Conservation (phyloP, 257 asterid species). For the Ballota nigra region DNA sequence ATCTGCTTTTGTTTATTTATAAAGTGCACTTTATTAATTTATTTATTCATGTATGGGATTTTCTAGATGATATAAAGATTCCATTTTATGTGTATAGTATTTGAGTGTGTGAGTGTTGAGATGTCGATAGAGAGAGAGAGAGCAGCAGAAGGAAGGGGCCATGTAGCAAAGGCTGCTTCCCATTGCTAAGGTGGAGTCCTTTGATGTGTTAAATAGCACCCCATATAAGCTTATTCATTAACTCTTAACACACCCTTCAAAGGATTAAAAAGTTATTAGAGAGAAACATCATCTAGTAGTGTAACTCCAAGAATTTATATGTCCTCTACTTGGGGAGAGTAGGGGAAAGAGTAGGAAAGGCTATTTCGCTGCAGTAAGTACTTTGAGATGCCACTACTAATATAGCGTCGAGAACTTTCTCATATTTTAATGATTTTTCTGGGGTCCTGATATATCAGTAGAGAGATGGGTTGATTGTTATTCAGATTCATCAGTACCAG, state of each 20-base stretch:
- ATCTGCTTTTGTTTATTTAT: not conserved
- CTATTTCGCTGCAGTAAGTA: not conserved
- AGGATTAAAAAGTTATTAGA: not conserved
- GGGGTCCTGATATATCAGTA: slow-evolving; percentile 42
- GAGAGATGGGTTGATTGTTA: slow-evolving; percentile 55
- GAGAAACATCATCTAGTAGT: not conserved
- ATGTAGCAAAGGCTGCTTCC: not conserved
- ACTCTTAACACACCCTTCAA: not conserved
- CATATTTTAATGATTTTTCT: not conserved
- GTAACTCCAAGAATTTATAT: not conserved
- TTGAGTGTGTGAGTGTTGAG: not conserved
- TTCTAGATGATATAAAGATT: not conserved
- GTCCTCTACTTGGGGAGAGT: not conserved
- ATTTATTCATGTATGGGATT: not conserved
- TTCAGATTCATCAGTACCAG: slow-evolving; percentile 44
- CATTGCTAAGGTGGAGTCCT: not conserved
- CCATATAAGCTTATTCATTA: not conserved
- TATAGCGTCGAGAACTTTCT: not conserved
- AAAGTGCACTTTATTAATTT: not conserved
- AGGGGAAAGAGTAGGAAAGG: not conserved
- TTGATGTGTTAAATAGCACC: slow-evolving; percentile 3
- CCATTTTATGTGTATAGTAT: slow-evolving; percentile 1
- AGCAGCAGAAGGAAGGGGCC: not conserved
- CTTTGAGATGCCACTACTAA: not conserved
- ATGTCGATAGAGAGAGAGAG: not conserved